Evolutionary conservation across 257 asterid genomes (phyloP).

Genomic region (Craterostigma plantagineum): DNA sequence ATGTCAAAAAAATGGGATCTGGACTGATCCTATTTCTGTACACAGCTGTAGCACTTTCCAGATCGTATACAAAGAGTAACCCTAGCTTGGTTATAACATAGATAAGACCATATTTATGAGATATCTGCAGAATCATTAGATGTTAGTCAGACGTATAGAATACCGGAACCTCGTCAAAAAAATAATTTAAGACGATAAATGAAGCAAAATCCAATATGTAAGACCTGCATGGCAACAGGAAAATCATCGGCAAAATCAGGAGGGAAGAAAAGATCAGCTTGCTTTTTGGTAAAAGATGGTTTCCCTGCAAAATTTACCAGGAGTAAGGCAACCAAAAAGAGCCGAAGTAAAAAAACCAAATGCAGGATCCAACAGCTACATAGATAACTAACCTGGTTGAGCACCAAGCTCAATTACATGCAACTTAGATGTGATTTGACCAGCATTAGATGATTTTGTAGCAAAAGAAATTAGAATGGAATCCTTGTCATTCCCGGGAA

Average conservation of each 20-base stretch:
- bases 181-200: slow-evolving; percentile 2
- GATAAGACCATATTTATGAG: slow-evolving; percentile 78
- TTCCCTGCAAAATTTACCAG: slow-evolving; percentile 38
- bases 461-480: slow-evolving; percentile 93
- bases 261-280: slow-evolving; percentile 96
- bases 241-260: slow-evolving; percentile 96
- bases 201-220: slow-evolving; percentile 7
- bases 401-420: slow-evolving; percentile 98
- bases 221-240: slow-evolving; percentile 99
- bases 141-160: neutral
- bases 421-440: slow-evolving; percentile 75
- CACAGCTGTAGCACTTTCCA: slow-evolving; percentile 90
- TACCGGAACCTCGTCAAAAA: neutral
- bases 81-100: slow-evolving; percentile 98
- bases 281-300: slow-evolving; percentile 85
- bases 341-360: neutral
- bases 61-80: slow-evolving; percentile 90
- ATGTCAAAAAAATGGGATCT: slow-evolving; percentile 83
- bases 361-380: slow-evolving; percentile 17
- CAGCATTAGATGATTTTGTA: slow-evolving; percentile 63
- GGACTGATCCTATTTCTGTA: slow-evolving; percentile 98
- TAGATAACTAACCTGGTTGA: slow-evolving; percentile 46
- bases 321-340: neutral
- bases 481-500: slow-evolving; percentile 86
- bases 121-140: slow-evolving; percentile 40